Base-by-base conservation (phyloP, 2,329 filamentous ascomycete species). In the Clonostachys rosea region DNA sequence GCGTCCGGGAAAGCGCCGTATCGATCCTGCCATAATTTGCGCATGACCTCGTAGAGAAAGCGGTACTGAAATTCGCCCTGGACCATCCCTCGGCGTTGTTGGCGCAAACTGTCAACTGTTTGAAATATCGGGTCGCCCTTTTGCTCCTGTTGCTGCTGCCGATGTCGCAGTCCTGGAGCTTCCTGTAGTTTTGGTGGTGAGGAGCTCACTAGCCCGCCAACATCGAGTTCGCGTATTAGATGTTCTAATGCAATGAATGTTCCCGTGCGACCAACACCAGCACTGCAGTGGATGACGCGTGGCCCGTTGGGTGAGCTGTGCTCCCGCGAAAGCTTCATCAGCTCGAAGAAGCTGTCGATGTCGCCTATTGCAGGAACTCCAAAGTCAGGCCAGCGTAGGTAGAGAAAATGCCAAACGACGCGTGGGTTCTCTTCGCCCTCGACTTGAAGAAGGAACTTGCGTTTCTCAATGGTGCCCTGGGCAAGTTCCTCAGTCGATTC, bases 211-310 rank as follows among this genome's bases (percentile, higher is more conserved):
- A 95, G 68, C 18, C 83, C 76, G 44, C 91, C 92, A 6, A 83
- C 78, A 24, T 89, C 83, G 10, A 97, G 76, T 65, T 96, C 90
- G 35, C 84, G 79, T 52, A 95, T 76, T 24, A 99, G 79, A 65
- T 95, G 90, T 66, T 97, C 94, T n/a, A 99, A 78, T 2, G 90
- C 87, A 58, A 99, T 96, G 62, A 97, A 99, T 0, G 94, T 97
- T 34, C 94, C 94, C 8, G 89, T 95, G 47, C 94, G 83, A 12
- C 94, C 94, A 13, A 99, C 92, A 37, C 94, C 94, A 8, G 94
- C 94, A 60, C 89, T 95, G 71, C 88, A 91, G 66, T 91, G 87
- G 11, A 91, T 79, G 49, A 97, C 84, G 47, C 92, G 84, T 5
- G 92, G 89, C 57, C 73, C 69, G 8, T 69, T 69, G 2, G 70